Percentiles rank a stretch among this genome's conserved stretches.
These are phyloP conservation scores for Metschnikowia shivogae DNA, from an alignment of 805 yeast species.

Conservation along the genomic window DNA sequence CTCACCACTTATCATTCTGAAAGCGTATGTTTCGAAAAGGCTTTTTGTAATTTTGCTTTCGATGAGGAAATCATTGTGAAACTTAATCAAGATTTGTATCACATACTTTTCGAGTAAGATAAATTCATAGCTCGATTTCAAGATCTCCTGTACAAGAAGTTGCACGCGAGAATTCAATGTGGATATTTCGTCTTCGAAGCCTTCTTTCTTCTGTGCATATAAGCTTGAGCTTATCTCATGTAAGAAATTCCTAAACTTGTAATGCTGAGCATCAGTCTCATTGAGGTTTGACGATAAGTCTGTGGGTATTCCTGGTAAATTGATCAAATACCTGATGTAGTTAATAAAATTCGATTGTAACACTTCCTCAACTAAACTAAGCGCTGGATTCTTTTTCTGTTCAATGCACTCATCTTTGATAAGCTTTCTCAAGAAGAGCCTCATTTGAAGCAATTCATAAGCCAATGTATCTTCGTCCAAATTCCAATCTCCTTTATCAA, in stretches of 20 bases:
- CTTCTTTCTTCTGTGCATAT: slow-evolving; percentile 25
- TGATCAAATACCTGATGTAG: slow-evolving; percentile 32
- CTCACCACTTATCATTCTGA: slow-evolving; percentile 13
- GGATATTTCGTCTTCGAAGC: slow-evolving; percentile 22
- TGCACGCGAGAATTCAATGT: slow-evolving; percentile 12
- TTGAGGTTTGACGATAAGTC: slow-evolving; percentile 16
- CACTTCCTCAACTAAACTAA: slow-evolving; percentile 30
- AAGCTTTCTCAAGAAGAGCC: slow-evolving; percentile 26
- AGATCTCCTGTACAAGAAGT: slow-evolving; percentile 27
- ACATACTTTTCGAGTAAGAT: slow-evolving; percentile 37
- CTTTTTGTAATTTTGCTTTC: slow-evolving; percentile 22
- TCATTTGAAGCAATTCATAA: slow-evolving; percentile 24
- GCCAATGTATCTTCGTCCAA: slow-evolving; percentile 29
- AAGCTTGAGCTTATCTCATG: slow-evolving; percentile 24
- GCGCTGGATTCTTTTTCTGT: not conserved
- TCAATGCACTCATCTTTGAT: slow-evolving; percentile 14
- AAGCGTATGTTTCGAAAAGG: slow-evolving; percentile 23
- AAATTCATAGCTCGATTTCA: slow-evolving; percentile 36
- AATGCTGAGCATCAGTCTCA: slow-evolving; percentile 25
- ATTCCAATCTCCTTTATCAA: not conserved
- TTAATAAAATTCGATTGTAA: slow-evolving; percentile 36
- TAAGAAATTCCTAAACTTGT: slow-evolving; percentile 26
- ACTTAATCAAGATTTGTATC: slow-evolving; percentile 33
- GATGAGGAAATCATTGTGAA: slow-evolving; percentile 30
- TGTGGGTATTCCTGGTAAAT: slow-evolving; percentile 22